Percentiles rank a stretch among this genome's conserved stretches.
phyloP scores from a whole-genome alignment of 164 flowering plant species.

The Kalanchoe fedtschenkoi region DNA sequence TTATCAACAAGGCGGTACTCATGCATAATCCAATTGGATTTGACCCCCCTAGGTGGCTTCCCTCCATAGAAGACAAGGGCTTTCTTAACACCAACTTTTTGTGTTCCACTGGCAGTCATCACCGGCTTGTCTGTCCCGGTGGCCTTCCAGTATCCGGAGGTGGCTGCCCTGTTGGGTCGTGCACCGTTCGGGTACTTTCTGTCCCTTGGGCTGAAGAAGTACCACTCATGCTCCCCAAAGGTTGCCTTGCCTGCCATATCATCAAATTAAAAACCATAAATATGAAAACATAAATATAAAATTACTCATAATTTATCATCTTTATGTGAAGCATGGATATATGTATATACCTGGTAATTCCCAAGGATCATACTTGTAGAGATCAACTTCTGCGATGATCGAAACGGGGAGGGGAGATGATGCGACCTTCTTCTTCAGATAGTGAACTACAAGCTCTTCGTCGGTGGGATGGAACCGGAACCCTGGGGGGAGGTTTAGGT shows the following conservation, averaged over 20 bases:
- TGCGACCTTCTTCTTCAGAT: constrained; percentile 54
- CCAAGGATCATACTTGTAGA: constrained; percentile 85
- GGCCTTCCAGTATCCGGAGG: constrained; percentile 93
- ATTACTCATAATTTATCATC: background rate
- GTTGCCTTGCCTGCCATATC: constrained; percentile 51
- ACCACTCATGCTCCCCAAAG: constrained; percentile 92
- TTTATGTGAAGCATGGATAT: background rate
- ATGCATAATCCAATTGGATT: constrained; percentile 94
- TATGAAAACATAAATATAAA: background rate
- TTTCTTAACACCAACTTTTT: constrained; percentile 81
- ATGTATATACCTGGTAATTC: constrained; percentile 54
- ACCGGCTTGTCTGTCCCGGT: constrained; percentile 96
- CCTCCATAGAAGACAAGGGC: constrained; percentile 88
- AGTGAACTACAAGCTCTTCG: constrained; percentile 77
- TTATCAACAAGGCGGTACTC: constrained; percentile 65
- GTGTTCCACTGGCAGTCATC: constrained; percentile 47
- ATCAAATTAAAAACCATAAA: background rate
- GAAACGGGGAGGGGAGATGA: constrained; percentile 63
- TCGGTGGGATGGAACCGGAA: constrained; percentile 83
- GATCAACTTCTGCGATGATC: constrained; percentile 70
- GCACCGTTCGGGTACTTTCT: constrained; percentile 90
- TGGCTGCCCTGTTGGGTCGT: constrained; percentile 80
- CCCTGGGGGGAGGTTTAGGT: constrained; percentile 79
- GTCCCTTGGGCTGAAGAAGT: constrained; percentile 84
- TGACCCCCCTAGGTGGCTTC: constrained; percentile 75